Percentiles rank a stretch among this genome's conserved stretches.
Evolutionary conservation across 768 basidiomycete genomes (phyloP).

Genomic region (Favolaschia claudopus): DNA sequence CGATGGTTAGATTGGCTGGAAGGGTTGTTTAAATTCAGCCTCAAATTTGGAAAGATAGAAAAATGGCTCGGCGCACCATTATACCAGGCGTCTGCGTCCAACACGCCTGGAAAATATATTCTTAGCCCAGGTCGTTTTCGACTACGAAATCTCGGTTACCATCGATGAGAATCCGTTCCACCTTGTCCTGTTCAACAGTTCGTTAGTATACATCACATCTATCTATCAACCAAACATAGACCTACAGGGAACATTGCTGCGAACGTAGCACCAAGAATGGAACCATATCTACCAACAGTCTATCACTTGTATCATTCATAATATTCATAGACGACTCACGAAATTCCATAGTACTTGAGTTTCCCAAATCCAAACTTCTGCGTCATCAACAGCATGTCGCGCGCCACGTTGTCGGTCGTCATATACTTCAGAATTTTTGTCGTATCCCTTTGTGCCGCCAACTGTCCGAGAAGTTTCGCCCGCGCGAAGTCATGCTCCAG

Average conservation of each 20-base stretch:
- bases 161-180: constrained; percentile 43
- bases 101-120: constrained; percentile 16
- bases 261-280: constrained; percentile 40
- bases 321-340: constrained; percentile 25
- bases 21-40: background rate
- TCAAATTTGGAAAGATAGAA: background rate
- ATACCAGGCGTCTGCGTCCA: constrained; percentile 32
- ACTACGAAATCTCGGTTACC: constrained; percentile 18
- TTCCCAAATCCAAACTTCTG: constrained; percentile 41
- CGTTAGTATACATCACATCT: background rate
- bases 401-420: constrained; percentile 47
- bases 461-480: constrained; percentile 36
- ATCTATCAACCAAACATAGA: background rate
- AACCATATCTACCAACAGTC: constrained; percentile 38
- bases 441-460: constrained; percentile 43
- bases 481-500: constrained; percentile 42
- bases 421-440: constrained; percentile 37
- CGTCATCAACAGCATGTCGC: constrained; percentile 47
- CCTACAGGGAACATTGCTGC: constrained; percentile 45
- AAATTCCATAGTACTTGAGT: constrained; percentile 40
- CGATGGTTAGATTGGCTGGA: constrained; percentile 28
- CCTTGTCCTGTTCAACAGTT: constrained; percentile 32
- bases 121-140: background rate
- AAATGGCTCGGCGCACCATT: constrained; percentile 17
- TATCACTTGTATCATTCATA: background rate